A percentile compares a stretch with the other conserved stretches of the same genome.
Evolutionary conservation across 1,139 yeast genomes (phyloP).

Genomic region (Blastobotrys elegans): DNA sequence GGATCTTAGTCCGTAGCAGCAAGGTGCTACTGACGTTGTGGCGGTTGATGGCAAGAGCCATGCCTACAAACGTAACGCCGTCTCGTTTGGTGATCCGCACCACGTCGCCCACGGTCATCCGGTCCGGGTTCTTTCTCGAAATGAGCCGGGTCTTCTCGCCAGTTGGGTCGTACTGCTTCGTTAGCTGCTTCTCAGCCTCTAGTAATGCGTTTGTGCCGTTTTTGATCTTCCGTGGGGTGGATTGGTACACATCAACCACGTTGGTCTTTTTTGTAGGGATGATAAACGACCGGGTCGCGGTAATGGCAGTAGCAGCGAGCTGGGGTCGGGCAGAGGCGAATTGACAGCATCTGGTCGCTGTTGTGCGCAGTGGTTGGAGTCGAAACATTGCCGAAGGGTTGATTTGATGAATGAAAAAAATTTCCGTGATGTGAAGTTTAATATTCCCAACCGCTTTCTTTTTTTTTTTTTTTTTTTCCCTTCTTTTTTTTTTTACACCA

Average conservation of each 20-base stretch:
- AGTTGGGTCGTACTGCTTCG: constrained; percentile 59
- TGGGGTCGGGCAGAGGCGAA: background rate
- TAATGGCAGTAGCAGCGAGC: too few relatives aligned
- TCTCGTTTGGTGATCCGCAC: constrained; percentile 71
- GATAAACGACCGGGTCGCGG: constrained; percentile 9
- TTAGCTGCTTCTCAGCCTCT: constrained; percentile 47
- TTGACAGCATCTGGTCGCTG: background rate
- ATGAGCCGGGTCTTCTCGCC: constrained; percentile 69
- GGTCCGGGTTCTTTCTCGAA: constrained; percentile 43
- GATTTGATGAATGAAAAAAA: background rate
- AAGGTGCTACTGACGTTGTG: constrained; percentile 66
- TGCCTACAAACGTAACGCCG: constrained; percentile 67
- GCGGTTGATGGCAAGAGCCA: constrained; percentile 69
- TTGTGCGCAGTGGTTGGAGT: background rate
- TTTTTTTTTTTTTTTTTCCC: background rate
- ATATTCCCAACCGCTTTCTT: background rate
- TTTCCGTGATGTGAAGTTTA: background rate
- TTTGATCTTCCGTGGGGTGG: constrained; percentile 32
- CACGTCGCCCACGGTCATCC: constrained; percentile 74
- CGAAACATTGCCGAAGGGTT: background rate
- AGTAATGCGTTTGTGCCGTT: constrained; percentile 48
- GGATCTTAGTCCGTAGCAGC: constrained; percentile 70
- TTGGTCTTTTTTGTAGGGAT: constrained; percentile 21
- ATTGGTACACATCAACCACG: constrained; percentile 32
- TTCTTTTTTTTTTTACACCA: background rate